phyloP scores from a whole-genome alignment of 495 filamentous ascomycete genomes.

The Copromyces sp. region DNA sequence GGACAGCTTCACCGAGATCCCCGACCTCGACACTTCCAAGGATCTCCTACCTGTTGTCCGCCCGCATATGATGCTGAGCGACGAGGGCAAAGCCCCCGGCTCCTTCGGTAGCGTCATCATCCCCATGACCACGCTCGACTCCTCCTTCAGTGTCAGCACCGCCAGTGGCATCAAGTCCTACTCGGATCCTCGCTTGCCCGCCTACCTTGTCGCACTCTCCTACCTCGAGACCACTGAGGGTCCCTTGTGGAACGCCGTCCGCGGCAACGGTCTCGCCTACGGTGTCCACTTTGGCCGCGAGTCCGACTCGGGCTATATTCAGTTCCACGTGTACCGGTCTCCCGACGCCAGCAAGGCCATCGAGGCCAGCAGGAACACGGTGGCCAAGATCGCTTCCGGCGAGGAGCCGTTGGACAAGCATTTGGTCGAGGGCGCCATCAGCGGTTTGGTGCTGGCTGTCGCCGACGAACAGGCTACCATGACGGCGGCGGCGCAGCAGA shows the following conservation, averaged over 20 bases:
- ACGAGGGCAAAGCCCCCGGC: conserved; percentile 62
- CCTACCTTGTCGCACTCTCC: conserved; percentile 73
- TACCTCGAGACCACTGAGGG: conserved; percentile 93
- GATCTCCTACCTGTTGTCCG: conserved; percentile 36
- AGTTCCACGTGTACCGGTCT: conserved; percentile 77
- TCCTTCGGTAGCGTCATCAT: conserved; percentile 63
- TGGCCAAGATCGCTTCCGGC: conserved; percentile 41
- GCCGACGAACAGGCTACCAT: conserved; percentile 84
- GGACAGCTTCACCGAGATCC: conserved; percentile 46
- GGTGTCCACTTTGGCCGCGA: conserved; percentile 65
- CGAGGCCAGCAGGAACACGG: conserved; percentile 58
- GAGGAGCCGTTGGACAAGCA: conserved; percentile 62
- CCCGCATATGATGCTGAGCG: conserved; percentile 50
- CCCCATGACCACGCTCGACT: conserved; percentile 87
- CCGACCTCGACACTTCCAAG: conserved; percentile 33
- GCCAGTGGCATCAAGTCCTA: conserved; percentile 64
- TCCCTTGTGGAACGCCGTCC: conserved; percentile 84
- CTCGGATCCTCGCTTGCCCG: conserved; percentile 66
- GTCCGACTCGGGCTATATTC: conserved; percentile 66
- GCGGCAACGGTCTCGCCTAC: conserved; percentile 87
- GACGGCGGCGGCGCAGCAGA: conserved; percentile 64
- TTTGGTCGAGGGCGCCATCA: conserved; percentile 82
- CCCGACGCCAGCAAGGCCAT: conserved; percentile 87
- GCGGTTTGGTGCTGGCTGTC: conserved; percentile 69
- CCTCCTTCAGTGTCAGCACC: conserved; percentile 73